Base-by-base conservation (phyloP, 305 asterid species). In the Fraxinus sp. region DNA sequence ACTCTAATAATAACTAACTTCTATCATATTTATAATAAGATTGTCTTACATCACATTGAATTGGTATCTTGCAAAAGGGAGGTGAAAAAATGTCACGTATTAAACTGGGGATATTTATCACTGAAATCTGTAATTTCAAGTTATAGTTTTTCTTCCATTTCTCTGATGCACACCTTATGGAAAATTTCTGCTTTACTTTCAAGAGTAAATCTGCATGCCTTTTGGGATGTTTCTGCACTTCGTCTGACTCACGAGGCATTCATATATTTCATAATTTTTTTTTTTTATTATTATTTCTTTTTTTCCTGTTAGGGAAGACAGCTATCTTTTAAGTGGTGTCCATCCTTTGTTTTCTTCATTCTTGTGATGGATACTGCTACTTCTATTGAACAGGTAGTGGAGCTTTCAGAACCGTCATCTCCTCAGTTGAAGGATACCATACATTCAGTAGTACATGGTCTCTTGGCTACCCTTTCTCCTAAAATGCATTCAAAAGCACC, bases 381-480 rank as follows among this genome's bases (percentile, higher is more conserved):
- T 81, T 79, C 57, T 84, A 36, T 70, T 80, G 81, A 86, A 78
- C 91, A 94, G 98, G 97, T 95, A 71, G 97, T 91, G 0, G 99
- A 95, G 91, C 92, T 95, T 6, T 95, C 99, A 62, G 99, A 95
- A 85, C 95, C 98, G 78, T 89, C 97, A 59, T 92, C 91, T n/a
- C 85, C 93, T 2, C 97, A 93, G 81, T 78, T 93, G 83, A 94
- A 91, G 82, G 93, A 91, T 24, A 88, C 93, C 57, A 89, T 93
- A 85, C 93, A 89, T 83, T 94, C 97, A 22, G 94, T 95, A 30
- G 95, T 92, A 33, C 95, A 95, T 80, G 99, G 98, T 86, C 94
- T 95, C 73, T 91, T 95, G 87, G 99, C 97, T 30, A 93, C 98
- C 66, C 96, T 95, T 55, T 95, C 98, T 80, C 99, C 97, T 13